Base-by-base conservation (phyloP, 148 eudicot species). In the Cornus kousa region DNA sequence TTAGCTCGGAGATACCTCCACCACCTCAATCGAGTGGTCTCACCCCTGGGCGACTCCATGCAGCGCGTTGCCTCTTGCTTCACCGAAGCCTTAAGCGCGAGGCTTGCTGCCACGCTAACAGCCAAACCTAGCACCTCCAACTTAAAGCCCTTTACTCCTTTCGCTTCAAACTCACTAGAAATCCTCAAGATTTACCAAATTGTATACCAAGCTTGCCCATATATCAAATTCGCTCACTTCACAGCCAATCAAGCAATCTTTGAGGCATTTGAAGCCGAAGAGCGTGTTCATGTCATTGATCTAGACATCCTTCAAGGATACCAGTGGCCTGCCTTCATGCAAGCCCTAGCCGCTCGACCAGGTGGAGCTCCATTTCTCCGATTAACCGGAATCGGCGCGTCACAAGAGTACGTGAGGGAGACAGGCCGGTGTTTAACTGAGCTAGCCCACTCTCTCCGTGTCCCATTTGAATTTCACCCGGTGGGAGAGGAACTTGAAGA, bases 261-360 rank as follows among this genome's bases (percentile, higher is more conserved):
- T 40, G 86, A 86, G 71, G 84, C 88, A 6, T 83, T 86, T 57
- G 84, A 83, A 77, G 73, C 78, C 19, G 88, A 86, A 60, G 82
- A 83, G 57, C 80, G 88, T 2, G 86, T 86, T 9, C 88, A 86
- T 50, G 81, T 86, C 9, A 86, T 86, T n/a, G 88, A 81, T 73
- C 79, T 86, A 14, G 84, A 86, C 13, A 86, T 86, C 70, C 84
- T 83, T 23, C 88, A 83, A 33, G 88, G 88, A 2, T 86, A 83
- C 67, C 88, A 86, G 37, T 86, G 88, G 88, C 86, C 86, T 23
- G 84, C 86, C 28, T 83, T 86, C 82, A 80, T 86, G 82, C 88
- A 86, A 64, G 88, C 88, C 72, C 73, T 86, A 2, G 84, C 84
- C 2, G 88, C 84, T 60, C 48, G 86, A 24, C 88, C 84, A 0